Evolutionary conservation across 1,284 basidiomycete genomes (phyloP), one percentile per base, ranked within the genome.

Genomic region (Ceratobasidium sp.): DNA sequence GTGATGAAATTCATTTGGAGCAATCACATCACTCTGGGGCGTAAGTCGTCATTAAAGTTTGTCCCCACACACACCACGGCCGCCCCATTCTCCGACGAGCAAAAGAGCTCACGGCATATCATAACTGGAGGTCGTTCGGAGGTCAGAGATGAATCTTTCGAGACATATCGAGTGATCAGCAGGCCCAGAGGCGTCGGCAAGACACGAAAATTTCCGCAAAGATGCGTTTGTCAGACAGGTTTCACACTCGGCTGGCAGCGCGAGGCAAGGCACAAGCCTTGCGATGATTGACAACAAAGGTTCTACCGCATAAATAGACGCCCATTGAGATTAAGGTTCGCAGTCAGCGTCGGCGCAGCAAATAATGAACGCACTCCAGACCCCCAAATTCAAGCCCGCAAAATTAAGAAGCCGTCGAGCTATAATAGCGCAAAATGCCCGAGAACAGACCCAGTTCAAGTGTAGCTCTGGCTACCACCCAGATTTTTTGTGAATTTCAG

Each of bases 261-360:
- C 28, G 23, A 56, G 28, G 51, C 66, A n/a, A 60, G 31, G 23
- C 35, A 54, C 33, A 60, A 71, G 54, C 31, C 35, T 58, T 42
- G 53, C 28, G 56, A 39, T 71, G 54, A 60, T 71, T 35, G 35
- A 60, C 53, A 53, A 54, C 68, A 71, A 60, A 39, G 37, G 54
- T 33, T n/a, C 51, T 23, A 3, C 68, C 31, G 37, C 28, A 13
- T 8, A n/a, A 39, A 33, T 31, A 71, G 54, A 23, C 68, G 68
- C 68, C 68, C 68, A 33, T 60, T 17, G 54, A 58, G 10, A 60
- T 31, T 35, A 45, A 71, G 28, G 68, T 71, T 71, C 54, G 60
- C 10, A 60, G 54, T 35, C 66, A 68, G 66, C 66, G 68, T 71
- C 68, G 68, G 68, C 68, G 39, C 42, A 6, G 56, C 23, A 58